phyloP scores from a whole-genome alignment of 1,139 yeast genomes.

The Pichia sp. region DNA sequence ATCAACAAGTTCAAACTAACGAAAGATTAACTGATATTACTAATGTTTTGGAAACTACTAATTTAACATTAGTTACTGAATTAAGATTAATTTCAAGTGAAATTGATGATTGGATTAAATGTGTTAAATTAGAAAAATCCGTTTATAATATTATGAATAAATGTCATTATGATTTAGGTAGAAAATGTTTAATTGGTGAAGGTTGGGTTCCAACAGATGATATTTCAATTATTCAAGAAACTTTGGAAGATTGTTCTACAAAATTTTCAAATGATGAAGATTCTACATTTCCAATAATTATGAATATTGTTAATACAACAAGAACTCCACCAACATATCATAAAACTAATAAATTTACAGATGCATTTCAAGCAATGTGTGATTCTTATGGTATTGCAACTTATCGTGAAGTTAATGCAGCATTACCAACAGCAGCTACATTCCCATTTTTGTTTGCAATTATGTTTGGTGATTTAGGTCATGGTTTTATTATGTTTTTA shows the following conservation, averaged over 20 bases:
- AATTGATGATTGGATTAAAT: constrained; percentile 61
- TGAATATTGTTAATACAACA: constrained; percentile 58
- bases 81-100: constrained; percentile 62
- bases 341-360: constrained; percentile 69
- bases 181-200: constrained; percentile 64
- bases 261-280: constrained; percentile 23
- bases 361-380: constrained; percentile 69
- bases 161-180: constrained; percentile 59
- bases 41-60: constrained; percentile 50
- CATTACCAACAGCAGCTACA: constrained; percentile 70
- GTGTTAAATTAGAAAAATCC: constrained; percentile 65
- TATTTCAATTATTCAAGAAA: constrained; percentile 29
- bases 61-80: constrained; percentile 61
- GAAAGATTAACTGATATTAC: constrained; percentile 50
- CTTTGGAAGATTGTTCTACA: constrained; percentile 32
- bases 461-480: constrained; percentile 85
- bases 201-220: constrained; percentile 77
- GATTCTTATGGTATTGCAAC: constrained; percentile 79
- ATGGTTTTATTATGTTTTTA: constrained; percentile 59
- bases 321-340: constrained; percentile 76
- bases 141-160: constrained; percentile 61
- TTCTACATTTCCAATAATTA: constrained; percentile 51
- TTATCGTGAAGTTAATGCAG: constrained; percentile 75
- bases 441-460: constrained; percentile 85
- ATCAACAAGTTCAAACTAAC: constrained; percentile 49